Conservation (phyloP, 331 rosid species). For the Malus hybrid region DNA sequence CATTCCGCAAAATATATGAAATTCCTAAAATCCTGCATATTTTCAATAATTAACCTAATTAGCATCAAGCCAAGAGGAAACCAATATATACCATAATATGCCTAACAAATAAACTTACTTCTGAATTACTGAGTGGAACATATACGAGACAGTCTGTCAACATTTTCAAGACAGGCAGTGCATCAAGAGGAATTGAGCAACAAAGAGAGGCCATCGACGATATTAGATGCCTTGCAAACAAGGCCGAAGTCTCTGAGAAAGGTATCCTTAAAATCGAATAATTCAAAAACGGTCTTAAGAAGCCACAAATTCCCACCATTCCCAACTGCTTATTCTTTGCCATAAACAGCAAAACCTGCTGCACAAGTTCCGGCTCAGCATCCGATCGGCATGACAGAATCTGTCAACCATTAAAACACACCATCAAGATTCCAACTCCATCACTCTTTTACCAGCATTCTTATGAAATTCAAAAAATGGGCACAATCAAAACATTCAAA, state of each 20-base stretch:
- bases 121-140: constrained; percentile 39
- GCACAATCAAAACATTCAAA: neutral
- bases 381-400: constrained; percentile 58
- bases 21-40: constrained; percentile 59
- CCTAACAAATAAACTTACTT: constrained; percentile 44
- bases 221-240: constrained; percentile 49
- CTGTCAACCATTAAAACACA: constrained; percentile 34
- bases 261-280: constrained; percentile 51
- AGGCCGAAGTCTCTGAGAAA: constrained; percentile 38
- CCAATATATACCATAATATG: neutral
- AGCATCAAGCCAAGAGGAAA: neutral
- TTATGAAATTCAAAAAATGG: neutral
- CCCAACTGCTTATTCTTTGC: constrained; percentile 48
- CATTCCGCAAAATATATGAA: constrained; percentile 42
- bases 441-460: neutral
- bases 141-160: constrained; percentile 50
- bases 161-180: constrained; percentile 62
- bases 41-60: constrained; percentile 6
- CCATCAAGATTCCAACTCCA: neutral
- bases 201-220: constrained; percentile 61
- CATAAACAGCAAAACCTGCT: constrained; percentile 63
- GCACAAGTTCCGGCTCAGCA: constrained; percentile 72
- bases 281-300: constrained; percentile 56
- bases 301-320: constrained; percentile 57
- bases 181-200: constrained; percentile 55